phyloP scores from a whole-genome alignment of 2,329 filamentous ascomycete species.

The Alternaria sp. region DNA sequence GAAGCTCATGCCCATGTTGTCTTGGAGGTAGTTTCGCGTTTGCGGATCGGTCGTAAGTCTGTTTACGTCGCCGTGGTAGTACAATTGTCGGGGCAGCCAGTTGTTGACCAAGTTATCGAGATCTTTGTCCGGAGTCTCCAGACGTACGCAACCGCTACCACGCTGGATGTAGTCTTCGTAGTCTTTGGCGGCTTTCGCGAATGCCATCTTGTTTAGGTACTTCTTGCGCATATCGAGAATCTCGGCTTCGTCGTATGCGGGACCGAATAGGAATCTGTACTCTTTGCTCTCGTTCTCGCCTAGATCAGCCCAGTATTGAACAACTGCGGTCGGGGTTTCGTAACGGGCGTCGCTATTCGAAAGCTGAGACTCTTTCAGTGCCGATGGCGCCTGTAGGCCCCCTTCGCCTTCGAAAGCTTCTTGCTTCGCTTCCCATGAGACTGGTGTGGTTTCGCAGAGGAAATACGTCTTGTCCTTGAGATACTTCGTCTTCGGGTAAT shows the following conservation, averaged over 20 bases:
- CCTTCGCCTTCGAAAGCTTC: slow-evolving; percentile 64
- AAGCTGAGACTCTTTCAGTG: slow-evolving; percentile 50
- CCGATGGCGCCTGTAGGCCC: slow-evolving; percentile 60
- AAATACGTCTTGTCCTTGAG: slow-evolving; percentile 66
- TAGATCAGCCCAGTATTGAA: slow-evolving; percentile 59
- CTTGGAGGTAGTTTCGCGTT: slow-evolving; percentile 65
- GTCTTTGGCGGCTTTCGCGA: slow-evolving; percentile 54
- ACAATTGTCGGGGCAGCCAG: slow-evolving; percentile 64
- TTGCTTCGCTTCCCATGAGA: slow-evolving; percentile 62
- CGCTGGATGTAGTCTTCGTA: slow-evolving; percentile 60
- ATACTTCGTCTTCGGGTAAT: slow-evolving; percentile 64
- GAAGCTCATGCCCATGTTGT: slow-evolving; percentile 68
- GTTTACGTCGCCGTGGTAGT: slow-evolving; percentile 66
- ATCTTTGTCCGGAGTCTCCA: slow-evolving; percentile 62
- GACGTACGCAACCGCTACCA: slow-evolving; percentile 59
- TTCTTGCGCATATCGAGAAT: slow-evolving; percentile 54
- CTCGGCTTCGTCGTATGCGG: slow-evolving; percentile 61
- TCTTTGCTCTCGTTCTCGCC: slow-evolving; percentile 51
- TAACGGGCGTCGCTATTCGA: slow-evolving; percentile 60
- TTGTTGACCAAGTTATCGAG: slow-evolving; percentile 66
- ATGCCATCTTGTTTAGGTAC: slow-evolving; percentile 59
- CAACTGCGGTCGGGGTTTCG: slow-evolving; percentile 61
- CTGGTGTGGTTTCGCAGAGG: slow-evolving; percentile 59
- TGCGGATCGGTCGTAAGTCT: slow-evolving; percentile 65
- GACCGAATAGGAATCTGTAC: slow-evolving; percentile 64